Evolutionary conservation across 441 rosid species (phyloP), one percentile per base, ranked within the genome.

Genomic region (Adansonia rubrostipa): DNA sequence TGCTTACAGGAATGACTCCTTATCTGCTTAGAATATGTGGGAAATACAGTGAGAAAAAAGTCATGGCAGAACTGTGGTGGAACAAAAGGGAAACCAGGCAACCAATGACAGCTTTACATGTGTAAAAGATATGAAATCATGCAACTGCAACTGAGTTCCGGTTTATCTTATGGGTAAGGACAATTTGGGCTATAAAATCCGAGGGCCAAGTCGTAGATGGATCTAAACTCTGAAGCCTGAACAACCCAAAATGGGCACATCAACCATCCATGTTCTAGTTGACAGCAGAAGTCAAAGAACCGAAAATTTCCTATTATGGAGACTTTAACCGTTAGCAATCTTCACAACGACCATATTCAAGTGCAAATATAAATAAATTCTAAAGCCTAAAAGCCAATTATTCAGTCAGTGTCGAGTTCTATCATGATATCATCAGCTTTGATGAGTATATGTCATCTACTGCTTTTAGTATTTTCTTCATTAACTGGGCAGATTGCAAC

Each of bases 401-500:
- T 33, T 63, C 68, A 14, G 17, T 13, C 19, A 63, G 68, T 13
- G 1, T 63, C 45, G 0, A 20, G 6, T 9, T 60, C 17, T 5
- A 33, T 14, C 19, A 20, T 44, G 57, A 22, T 9, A 42, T 48
- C 58, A 20, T 40, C 2, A 6, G 9, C 3, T 74, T 61, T 74
- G 79, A 63, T 68, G 58, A 42, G 22, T 50, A 28, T 5, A 56
- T 78, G 63, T 69, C 56, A 61, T 24, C 83, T 57, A 53, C 64
- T 54, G 10, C 1, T 33, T 33, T 33, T 9, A 33, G 8, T 33
- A 71, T 53, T 22, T 13, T 58, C 58, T 70, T 70, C 13, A 70
- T 70, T 50, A 50, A 50, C 74, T 71, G 57, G 57, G 24, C 40
- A 40, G 86, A 87, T 60, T 62, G 80, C 33, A 82, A 80, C 88